These are phyloP conservation scores for Nemania serpens DNA, from an alignment of 2,329 filamentous ascomycete genomes.

Conservation along the genomic window DNA sequence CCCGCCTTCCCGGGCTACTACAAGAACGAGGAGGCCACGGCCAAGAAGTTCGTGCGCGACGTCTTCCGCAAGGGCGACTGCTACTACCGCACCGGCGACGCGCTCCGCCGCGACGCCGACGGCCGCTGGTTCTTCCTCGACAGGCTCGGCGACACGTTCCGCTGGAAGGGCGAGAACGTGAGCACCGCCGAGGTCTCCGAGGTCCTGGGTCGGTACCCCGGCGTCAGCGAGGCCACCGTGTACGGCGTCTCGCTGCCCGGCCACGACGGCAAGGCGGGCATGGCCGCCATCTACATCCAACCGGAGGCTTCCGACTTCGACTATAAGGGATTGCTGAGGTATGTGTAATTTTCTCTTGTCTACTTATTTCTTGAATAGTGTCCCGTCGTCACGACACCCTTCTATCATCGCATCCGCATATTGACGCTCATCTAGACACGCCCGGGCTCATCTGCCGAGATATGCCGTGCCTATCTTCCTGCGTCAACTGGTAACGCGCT, in stretches of 20 bases:
- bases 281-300: conserved; percentile 63
- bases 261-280: conserved; percentile 72
- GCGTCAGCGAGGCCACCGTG: conserved; percentile 69
- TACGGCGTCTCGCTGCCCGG: conserved; percentile 69
- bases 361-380: not conserved
- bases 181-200: conserved; percentile 70
- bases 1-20: conserved; percentile 71
- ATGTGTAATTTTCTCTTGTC: conserved; percentile 27
- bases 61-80: conserved; percentile 70
- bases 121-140: conserved; percentile 74
- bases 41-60: conserved; percentile 67
- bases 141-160: conserved; percentile 71
- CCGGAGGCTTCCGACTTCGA: conserved; percentile 55
- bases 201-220: conserved; percentile 62
- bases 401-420: not conserved
- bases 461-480: conserved; percentile 80
- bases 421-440: conserved; percentile 46
- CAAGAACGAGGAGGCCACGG: conserved; percentile 66
- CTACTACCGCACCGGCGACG: conserved; percentile 72
- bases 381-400: not conserved
- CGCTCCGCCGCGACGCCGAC: conserved; percentile 63
- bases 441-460: conserved; percentile 64
- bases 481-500: conserved; percentile 61
- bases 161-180: conserved; percentile 75
- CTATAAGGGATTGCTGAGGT: conserved; percentile 62